Conservation (phyloP, 768 basidiomycete genomes). For the Leccinum ochraceum region DNA sequence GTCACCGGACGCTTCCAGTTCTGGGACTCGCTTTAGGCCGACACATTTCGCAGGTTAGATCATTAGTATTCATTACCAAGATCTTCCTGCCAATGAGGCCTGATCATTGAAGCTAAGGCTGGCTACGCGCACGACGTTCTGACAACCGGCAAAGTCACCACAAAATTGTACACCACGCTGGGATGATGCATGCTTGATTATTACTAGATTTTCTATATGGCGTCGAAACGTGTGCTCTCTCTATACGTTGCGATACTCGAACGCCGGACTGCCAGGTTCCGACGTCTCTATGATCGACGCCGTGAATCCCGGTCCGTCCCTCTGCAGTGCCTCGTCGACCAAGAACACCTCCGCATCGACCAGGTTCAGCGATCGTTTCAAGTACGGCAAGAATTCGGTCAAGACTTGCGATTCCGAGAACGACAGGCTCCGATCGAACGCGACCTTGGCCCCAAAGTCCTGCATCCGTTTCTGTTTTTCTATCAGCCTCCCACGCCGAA, state of each 20-base stretch:
- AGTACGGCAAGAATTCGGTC: conserved; percentile 69
- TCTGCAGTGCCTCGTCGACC: conserved; percentile 65
- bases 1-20: no score
- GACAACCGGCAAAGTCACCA: not conserved
- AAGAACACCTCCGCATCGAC: conserved; percentile 69
- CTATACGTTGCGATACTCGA: conserved; percentile 82
- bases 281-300: conserved; percentile 74
- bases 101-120: no score
- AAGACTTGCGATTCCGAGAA: conserved; percentile 73
- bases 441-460: conserved; percentile 70
- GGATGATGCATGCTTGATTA: no score
- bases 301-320: conserved; percentile 57
- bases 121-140: no score
- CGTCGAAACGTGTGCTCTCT: not conserved
- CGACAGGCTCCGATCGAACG: conserved; percentile 53
- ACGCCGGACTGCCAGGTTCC: conserved; percentile 84
- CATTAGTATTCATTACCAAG: no score
- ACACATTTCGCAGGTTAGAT: no score
- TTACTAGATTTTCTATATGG: not conserved
- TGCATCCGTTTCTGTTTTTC: conserved; percentile 70
- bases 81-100: no score
- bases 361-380: conserved; percentile 74
- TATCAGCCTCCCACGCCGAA: not conserved
- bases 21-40: no score
- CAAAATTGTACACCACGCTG: no score